Evolutionary conservation across 768 basidiomycete species (phyloP), one percentile per base, ranked within the genome.

Genomic region (Mycena alexandri): DNA sequence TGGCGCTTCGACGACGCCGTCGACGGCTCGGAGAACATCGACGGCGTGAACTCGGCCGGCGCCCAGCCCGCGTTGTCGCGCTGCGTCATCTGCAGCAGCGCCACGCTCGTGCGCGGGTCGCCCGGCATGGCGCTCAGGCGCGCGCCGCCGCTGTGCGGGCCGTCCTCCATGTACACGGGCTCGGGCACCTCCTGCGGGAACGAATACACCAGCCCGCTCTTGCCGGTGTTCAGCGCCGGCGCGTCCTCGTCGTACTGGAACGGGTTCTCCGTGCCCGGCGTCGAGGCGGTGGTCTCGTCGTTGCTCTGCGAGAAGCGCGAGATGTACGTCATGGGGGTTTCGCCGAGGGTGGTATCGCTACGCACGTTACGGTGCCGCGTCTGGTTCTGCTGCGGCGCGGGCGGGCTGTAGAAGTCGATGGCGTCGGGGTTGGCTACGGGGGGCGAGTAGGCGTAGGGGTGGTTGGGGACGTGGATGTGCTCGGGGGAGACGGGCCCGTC

Each of bases 11-110:
- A 52, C 34, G 61, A 21, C 6, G 59, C 6, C 33, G 52, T 8
- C 42, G 36, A 10, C 17, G 44, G 14, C 43, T 17, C 50, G 29
- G 55, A 47, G 29, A 68, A 33, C 16, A 71, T 43, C 36, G 54
- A 58, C 22, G 70, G 70, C 24, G 70, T 68, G 50, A 71, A 71
- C 60, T 68, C 66, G 21, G 70, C 43, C 7, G 70, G 70, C 6
- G 70, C 53, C 70, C 70, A 71, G 56, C 43, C 67, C 10, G 42
- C 61, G 22, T 58, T 50, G 17, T 36, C 63, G 47, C 70, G 70
- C 70, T 65, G 70, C 48, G 66, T 71, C 70, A 71, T 71, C 63
- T 71, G 70, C 36, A 71, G 60, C 22, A 71, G 62, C 54, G 70
- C 70, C 46, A 58, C 66, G 24, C 65, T 67, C 41, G 65, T 54